Evolutionary conservation across 2,329 filamentous ascomycete genomes (phyloP).

Genomic region (Fusarium pilosicola): DNA sequence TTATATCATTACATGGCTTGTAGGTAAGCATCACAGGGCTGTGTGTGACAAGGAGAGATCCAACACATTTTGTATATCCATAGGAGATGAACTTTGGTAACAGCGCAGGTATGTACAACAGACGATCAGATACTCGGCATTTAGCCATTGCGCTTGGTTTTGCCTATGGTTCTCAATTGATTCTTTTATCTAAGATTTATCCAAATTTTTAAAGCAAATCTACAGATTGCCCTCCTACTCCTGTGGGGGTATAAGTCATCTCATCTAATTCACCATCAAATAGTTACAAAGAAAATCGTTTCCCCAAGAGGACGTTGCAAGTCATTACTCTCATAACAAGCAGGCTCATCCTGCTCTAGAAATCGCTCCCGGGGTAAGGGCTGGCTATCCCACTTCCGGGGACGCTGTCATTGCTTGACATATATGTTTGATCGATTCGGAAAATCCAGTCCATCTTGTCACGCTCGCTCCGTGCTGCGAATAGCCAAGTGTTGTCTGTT

Average conservation of each 20-base stretch:
- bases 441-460: slow-evolving; percentile 99
- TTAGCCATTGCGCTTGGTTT: not conserved
- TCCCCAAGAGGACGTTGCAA: slow-evolving; percentile 43
- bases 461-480: slow-evolving; percentile 86
- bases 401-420: slow-evolving; percentile 58
- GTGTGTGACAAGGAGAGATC: not conserved
- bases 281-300: slow-evolving; percentile 44
- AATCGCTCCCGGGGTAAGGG: slow-evolving; percentile 48
- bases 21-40: not conserved
- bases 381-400: slow-evolving; percentile 51
- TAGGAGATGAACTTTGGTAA: not conserved
- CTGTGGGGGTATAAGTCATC: slow-evolving; percentile 46
- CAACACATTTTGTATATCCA: not conserved
- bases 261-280: slow-evolving; percentile 45
- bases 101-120: not conserved
- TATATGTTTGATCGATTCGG: slow-evolving; percentile 85
- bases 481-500: slow-evolving; percentile 93
- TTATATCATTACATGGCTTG: not conserved
- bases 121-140: not conserved
- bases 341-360: slow-evolving; percentile 29
- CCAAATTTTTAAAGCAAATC: slow-evolving; percentile 35
- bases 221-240: slow-evolving; percentile 41
- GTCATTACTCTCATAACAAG: slow-evolving; percentile 42
- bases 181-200: slow-evolving; percentile 36
- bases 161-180: slow-evolving; percentile 11